Conservation (phyloP, 2,329 filamentous ascomycete genomes). For the Epichloe gansuensis region DNA sequence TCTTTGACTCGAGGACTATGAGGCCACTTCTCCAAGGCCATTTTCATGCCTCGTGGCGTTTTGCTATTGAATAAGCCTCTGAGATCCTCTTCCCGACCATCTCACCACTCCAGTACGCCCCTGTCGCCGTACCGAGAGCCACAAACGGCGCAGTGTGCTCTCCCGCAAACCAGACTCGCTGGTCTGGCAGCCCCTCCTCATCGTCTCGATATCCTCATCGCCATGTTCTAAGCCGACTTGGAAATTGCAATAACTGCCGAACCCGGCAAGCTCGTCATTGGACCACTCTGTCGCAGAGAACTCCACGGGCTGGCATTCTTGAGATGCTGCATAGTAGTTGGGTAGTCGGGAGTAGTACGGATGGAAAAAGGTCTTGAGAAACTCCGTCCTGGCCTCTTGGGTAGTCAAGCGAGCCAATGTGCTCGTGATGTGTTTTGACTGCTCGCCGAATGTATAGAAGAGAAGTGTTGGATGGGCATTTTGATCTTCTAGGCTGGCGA, state of each 20-base stretch:
- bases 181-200: conserved; percentile 52
- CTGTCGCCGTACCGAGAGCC: conserved; percentile 76
- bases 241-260: conserved; percentile 79
- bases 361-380: conserved; percentile 54
- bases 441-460: conserved; percentile 65
- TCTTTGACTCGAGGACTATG: not conserved
- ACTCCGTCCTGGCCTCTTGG: conserved; percentile 35
- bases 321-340: conserved; percentile 41
- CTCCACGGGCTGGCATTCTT: conserved; percentile 48
- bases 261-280: conserved; percentile 64
- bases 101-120: conserved; percentile 87
- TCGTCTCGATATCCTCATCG: conserved; percentile 56
- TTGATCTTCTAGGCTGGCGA: conserved; percentile 49
- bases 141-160: conserved; percentile 89
- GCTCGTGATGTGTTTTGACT: conserved; percentile 42
- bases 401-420: conserved; percentile 28
- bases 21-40: not conserved
- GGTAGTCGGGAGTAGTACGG: conserved; percentile 72
- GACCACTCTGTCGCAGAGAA: conserved; percentile 68
- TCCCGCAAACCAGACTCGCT: conserved; percentile 73
- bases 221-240: conserved; percentile 60
- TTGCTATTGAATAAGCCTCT: conserved; percentile 34
- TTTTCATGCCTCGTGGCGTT: not conserved
- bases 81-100: conserved; percentile 55
- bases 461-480: conserved; percentile 68